Conservation (phyloP, 345 rosid species). For the Hibiscus mutabilis region DNA sequence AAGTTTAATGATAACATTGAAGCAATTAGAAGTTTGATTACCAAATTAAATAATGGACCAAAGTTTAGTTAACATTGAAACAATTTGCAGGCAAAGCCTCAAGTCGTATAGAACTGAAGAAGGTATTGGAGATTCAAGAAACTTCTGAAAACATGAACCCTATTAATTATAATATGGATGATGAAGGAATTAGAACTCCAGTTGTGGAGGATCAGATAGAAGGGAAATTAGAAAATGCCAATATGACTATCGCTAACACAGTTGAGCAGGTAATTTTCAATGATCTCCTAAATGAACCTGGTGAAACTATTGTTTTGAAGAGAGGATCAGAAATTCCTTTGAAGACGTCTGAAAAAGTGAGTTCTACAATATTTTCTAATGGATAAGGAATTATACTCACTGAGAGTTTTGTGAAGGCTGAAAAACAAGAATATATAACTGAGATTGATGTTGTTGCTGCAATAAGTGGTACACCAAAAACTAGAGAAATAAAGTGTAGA, state of each 20-base stretch:
- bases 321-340: slow-evolving; percentile 1
- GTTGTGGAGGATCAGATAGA: neutral
- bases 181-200: neutral
- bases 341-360: neutral
- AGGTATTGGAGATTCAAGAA: neutral
- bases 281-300: neutral
- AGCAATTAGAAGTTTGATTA: too few species aligned
- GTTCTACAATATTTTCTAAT: neutral
- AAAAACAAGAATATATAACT: neutral
- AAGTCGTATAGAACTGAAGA: neutral
- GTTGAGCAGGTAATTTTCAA: neutral
- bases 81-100: slow-evolving; percentile 3
- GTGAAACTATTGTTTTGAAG: neutral
- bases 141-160: neutral
- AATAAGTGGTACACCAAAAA: slow-evolving; percentile 3
- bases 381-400: neutral
- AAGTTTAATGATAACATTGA: too few species aligned
- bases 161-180: neutral
- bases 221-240: neutral
- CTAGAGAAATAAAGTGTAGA: neutral
- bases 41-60: too few species aligned
- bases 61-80: too few species aligned
- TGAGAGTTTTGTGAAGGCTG: neutral
- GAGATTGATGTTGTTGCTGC: neutral
- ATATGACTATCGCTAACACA: neutral